Conservation (phyloP, 148 eudicot genomes). For the Nepenthes gracilis region DNA sequence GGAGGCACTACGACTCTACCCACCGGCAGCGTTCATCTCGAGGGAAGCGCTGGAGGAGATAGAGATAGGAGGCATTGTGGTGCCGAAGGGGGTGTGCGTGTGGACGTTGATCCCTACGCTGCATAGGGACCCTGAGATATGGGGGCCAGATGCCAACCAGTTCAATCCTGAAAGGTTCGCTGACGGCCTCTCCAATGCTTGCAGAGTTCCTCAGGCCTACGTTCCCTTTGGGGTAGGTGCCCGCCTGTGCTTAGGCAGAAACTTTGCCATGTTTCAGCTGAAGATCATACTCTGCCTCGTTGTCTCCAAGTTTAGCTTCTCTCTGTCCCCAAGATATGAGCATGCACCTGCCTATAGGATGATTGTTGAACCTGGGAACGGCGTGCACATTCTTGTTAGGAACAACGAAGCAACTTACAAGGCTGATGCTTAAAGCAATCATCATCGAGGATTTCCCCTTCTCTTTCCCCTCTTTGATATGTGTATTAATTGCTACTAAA, state of each 20-base stretch:
- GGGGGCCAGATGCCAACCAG: constrained; percentile 62
- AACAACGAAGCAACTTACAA: constrained; percentile 7
- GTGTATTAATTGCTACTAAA: too few relatives aligned
- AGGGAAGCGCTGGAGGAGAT: constrained; percentile 72
- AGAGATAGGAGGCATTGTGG: constrained; percentile 35
- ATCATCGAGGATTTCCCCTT: too few relatives aligned
- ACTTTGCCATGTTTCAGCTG: constrained; percentile 65
- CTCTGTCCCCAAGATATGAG: constrained; percentile 51
- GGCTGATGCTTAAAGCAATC: too few relatives aligned
- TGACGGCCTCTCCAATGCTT: constrained; percentile 54
- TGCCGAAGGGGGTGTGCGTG: constrained; percentile 75
- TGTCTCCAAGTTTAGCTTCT: constrained; percentile 42
- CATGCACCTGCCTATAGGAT: constrained; percentile 71
- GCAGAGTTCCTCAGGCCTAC: constrained; percentile 66
- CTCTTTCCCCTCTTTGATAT: too few relatives aligned
- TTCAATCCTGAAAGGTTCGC: constrained; percentile 71
- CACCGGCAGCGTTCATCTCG: constrained; percentile 83
- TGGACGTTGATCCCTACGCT: constrained; percentile 84
- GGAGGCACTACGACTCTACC: constrained; percentile 63
- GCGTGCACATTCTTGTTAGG: constrained; percentile 45
- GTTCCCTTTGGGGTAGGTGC: constrained; percentile 75
- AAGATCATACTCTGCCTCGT: constrained; percentile 47
- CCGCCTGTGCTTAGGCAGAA: constrained; percentile 59
- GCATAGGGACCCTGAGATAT: constrained; percentile 56
- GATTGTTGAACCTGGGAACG: constrained; percentile 74